phyloP scores from a whole-genome alignment of 805 yeast genomes.

The Ogataea thermomethanolica region DNA sequence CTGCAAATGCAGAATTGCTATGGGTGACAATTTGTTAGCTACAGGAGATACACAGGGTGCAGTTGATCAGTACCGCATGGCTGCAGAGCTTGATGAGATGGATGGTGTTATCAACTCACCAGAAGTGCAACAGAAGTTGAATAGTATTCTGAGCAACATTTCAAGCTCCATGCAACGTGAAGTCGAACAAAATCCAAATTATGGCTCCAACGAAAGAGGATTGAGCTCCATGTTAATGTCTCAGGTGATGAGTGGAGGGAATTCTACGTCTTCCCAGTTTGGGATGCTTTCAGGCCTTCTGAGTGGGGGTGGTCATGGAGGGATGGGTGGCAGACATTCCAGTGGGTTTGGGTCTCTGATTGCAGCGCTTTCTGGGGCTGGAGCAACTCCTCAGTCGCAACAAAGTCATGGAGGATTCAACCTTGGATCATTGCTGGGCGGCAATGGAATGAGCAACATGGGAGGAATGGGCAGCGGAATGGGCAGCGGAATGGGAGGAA shows the following conservation, averaged over 20 bases:
- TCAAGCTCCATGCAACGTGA: constrained; percentile 21
- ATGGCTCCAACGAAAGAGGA: constrained; percentile 28
- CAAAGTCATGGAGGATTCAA: constrained; percentile 29
- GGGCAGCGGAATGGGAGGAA: constrained; percentile 8
- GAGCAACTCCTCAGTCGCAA: constrained; percentile 23
- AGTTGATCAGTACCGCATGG: constrained; percentile 27
- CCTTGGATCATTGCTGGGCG: constrained; percentile 23
- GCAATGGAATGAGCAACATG: constrained; percentile 8
- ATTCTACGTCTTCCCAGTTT: constrained; percentile 27
- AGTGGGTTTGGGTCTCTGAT: constrained; percentile 28
- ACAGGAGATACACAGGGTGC: constrained; percentile 27
- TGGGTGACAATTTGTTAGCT: constrained; percentile 27
- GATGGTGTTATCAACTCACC: constrained; percentile 33
- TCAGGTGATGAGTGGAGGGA: constrained; percentile 27
- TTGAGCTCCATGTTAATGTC: constrained; percentile 26
- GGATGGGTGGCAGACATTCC: background rate
- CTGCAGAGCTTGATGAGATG: constrained; percentile 31
- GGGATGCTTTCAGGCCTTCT: constrained; percentile 26
- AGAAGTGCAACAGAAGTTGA: constrained; percentile 29
- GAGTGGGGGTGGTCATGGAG: constrained; percentile 9
- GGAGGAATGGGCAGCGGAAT: constrained; percentile 9
- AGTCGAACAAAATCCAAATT: constrained; percentile 22
- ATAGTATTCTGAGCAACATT: constrained; percentile 21
- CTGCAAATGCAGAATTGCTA: constrained; percentile 25
- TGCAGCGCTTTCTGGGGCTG: constrained; percentile 23